Conservation (phyloP, 1,284 basidiomycete species). For the Malassezia japonica region DNA sequence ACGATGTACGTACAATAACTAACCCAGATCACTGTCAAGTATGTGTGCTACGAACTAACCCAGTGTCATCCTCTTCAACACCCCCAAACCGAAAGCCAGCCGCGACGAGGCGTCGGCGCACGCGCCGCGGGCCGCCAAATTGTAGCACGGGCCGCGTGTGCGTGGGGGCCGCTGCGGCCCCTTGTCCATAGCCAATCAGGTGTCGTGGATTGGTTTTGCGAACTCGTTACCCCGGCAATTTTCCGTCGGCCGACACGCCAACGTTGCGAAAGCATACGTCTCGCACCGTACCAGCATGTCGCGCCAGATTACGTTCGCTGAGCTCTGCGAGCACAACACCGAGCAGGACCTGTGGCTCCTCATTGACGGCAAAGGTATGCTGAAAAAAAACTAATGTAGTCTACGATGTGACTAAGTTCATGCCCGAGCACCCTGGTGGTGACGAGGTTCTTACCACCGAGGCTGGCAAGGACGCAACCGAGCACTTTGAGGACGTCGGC, state of each 20-base stretch:
- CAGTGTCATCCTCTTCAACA: constrained; percentile 16
- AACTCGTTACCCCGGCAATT: too few relatives aligned
- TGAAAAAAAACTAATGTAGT: constrained; percentile 56
- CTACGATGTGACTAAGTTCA: constrained; percentile 85
- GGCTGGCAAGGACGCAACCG: constrained; percentile 87
- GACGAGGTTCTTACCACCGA: constrained; percentile 93
- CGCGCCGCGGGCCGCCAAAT: background rate
- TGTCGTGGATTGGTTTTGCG: background rate
- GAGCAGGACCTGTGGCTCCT: constrained; percentile 45
- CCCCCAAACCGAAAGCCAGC: background rate
- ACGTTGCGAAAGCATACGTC: too few relatives aligned
- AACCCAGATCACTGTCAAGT: constrained; percentile 21
- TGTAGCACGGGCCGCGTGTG: background rate
- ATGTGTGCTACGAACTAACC: constrained; percentile 3
- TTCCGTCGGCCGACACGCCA: too few relatives aligned
- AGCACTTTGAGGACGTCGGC: constrained; percentile 97
- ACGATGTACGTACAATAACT: constrained; percentile 22
- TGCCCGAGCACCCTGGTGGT: constrained; percentile 94
- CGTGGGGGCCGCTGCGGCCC: too few relatives aligned
- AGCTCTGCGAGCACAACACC: constrained; percentile 39
- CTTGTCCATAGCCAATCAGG: constrained; percentile 5
- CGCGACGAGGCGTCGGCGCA: background rate
- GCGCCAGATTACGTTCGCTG: constrained; percentile 35
- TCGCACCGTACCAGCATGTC: too few relatives aligned
- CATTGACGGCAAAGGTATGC: constrained; percentile 43